Percentiles rank a stretch among this genome's conserved stretches.
Evolutionary conservation across 805 yeast genomes (phyloP).

Genomic region (Pichia occidentalis): DNA sequence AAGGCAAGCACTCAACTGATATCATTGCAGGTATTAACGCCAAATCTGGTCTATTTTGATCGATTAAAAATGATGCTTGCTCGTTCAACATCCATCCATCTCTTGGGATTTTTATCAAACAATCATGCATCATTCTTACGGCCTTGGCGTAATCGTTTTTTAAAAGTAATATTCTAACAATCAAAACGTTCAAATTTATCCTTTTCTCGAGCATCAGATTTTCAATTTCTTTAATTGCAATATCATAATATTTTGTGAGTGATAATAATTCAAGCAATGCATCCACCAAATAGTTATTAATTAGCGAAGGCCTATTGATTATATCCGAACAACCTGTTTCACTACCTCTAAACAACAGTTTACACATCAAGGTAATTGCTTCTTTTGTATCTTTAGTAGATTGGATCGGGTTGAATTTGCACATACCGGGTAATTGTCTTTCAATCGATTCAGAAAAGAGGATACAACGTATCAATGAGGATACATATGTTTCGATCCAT

Average conservation of each 20-base stretch:
- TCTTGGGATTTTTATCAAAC: constrained; percentile 39
- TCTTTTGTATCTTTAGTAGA: constrained; percentile 32
- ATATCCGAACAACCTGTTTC: constrained; percentile 37
- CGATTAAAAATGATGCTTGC: constrained; percentile 58
- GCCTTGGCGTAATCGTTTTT: constrained; percentile 44
- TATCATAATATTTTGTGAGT: constrained; percentile 33
- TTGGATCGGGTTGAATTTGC: constrained; percentile 40
- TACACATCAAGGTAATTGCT: constrained; percentile 34
- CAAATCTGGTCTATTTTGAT: constrained; percentile 43
- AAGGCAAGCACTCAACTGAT: constrained; percentile 63
- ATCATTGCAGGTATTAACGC: constrained; percentile 56
- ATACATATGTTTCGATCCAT: constrained; percentile 61
- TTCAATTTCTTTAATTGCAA: constrained; percentile 36
- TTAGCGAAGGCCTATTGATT: constrained; percentile 29
- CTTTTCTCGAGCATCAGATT: constrained; percentile 15
- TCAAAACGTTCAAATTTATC: constrained; percentile 30
- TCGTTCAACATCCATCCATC: constrained; percentile 51
- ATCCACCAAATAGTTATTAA: constrained; percentile 50
- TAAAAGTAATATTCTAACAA: constrained; percentile 35
- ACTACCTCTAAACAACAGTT: constrained; percentile 41
- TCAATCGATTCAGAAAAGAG: constrained; percentile 47
- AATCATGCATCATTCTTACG: constrained; percentile 36
- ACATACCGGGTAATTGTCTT: constrained; percentile 53
- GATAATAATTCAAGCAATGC: constrained; percentile 37
- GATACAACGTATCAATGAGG: constrained; percentile 49